Base-by-base conservation (phyloP, 139 green algal genomes). In the Desmodesmus armatus region DNA sequence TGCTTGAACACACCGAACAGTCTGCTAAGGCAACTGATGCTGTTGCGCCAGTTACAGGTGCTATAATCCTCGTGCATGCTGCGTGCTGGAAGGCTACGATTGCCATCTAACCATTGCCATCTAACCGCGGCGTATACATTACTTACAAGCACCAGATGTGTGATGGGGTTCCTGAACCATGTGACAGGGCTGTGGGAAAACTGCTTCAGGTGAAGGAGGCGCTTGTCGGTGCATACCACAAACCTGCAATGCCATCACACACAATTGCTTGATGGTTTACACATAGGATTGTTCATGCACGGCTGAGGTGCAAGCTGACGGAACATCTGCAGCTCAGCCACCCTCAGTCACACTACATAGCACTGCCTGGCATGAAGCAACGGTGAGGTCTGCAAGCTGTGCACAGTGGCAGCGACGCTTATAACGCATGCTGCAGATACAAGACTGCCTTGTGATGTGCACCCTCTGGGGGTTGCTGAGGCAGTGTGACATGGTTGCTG, bases 81-180 rank as follows among this genome's bases (percentile, higher is more conserved):
- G 31, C 21, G 21, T 25, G 63, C 33, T 72, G 63, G n/a, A n/a
- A n/a, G n/a, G n/a, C n/a, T n/a, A n/a, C n/a, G n/a, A n/a, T n/a
- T n/a, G n/a, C n/a, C n/a, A n/a, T n/a, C n/a, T n/a, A n/a, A n/a
- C n/a, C n/a, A n/a, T n/a, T n/a, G n/a, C n/a, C n/a, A n/a, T n/a
- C n/a, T n/a, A n/a, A n/a, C n/a, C n/a, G n/a, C n/a, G n/a, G n/a
- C 9, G 31, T 44, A 3, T 31, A 44, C 31, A 25, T 9, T n/a
- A 13, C 89, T 55, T 60, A 96, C 89, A 82, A 96, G 85, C 13
- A 97, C 82, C 2, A 97, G 55, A 29, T 94, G 86, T 6, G 85
- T 93, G 74, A 92, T 94, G 0, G 95, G 95, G 73, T 92, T 94
- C 31, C 95, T 88, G 85, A 96, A 97, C 94, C 94, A 98, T 5